A percentile compares a stretch with the other conserved stretches of the same genome.
Evolutionary conservation across 2,329 filamentous ascomycete genomes (phyloP).

Genomic region (Clarireedia homoeocarpa): DNA sequence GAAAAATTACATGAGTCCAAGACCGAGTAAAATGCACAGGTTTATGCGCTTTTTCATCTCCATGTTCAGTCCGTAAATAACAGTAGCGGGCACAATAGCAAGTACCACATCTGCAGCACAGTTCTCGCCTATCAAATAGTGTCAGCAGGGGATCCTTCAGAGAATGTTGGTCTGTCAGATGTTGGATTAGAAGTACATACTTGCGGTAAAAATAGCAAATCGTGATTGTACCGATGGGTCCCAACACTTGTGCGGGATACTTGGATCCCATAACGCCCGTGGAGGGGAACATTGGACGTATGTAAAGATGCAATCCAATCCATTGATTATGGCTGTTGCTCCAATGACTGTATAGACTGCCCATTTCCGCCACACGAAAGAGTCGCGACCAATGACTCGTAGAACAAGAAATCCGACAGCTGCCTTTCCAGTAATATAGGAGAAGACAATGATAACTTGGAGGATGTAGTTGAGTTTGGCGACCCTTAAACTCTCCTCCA

Average conservation of each 20-base stretch:
- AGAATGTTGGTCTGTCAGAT: too few relatives aligned
- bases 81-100: conserved; percentile 5
- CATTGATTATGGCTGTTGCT: neutral
- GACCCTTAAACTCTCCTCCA: neutral
- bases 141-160: neutral
- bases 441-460: neutral
- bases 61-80: conserved; percentile 6
- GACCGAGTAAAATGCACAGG: conserved; percentile 2
- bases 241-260: conserved; percentile 1
- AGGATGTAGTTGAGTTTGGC: conserved; percentile 3
- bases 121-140: neutral
- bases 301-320: conserved; percentile 1
- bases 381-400: conserved; percentile 4
- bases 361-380: conserved; percentile 3
- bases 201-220: conserved; percentile 4
- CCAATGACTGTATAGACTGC: conserved; percentile 1
- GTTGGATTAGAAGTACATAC: neutral
- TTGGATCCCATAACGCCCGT: conserved; percentile 1
- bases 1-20: conserved; percentile 6
- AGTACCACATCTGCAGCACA: conserved; percentile 5
- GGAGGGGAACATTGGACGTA: conserved; percentile 3
- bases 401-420: conserved; percentile 6
- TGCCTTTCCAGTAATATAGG: neutral
- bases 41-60: conserved; percentile 5
- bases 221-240: neutral